Evolutionary conservation across 2,329 filamentous ascomycete species (phyloP).

Genomic region (Penicillium vulpinum): DNA sequence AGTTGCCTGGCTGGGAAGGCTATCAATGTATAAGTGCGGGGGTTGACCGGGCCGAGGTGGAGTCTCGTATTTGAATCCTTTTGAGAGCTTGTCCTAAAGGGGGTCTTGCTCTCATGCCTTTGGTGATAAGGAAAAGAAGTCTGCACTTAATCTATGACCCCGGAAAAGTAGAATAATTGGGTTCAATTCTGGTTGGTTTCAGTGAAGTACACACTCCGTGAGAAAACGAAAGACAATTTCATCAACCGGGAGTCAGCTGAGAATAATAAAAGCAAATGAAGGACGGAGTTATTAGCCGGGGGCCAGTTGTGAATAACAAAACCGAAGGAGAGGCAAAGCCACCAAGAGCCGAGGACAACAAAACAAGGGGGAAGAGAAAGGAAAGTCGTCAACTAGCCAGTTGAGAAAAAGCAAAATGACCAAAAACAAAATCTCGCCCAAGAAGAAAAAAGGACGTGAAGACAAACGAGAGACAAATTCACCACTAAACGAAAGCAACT

Average conservation of each 20-base stretch:
- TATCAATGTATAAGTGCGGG: constrained; percentile 6
- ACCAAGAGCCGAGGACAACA: neutral
- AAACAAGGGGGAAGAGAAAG: neutral
- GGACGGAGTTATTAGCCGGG: neutral
- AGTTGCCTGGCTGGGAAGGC: neutral
- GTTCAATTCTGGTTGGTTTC: neutral
- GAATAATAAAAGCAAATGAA: neutral
- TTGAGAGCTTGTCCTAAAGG: neutral
- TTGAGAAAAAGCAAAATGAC: neutral
- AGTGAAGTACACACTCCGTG: neutral
- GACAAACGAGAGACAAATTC: neutral
- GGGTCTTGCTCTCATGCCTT: too few species aligned
- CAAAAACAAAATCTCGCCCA: neutral
- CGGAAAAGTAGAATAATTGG: neutral
- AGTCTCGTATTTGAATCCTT: neutral
- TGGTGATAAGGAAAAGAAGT: neutral
- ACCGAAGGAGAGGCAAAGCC: neutral
- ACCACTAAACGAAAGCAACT: neutral
- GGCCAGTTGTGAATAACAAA: neutral
- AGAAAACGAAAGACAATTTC: neutral
- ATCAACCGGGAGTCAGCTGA: neutral
- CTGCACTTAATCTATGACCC: neutral
- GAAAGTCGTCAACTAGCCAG: neutral
- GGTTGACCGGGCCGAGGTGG: neutral
- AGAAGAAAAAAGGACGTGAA: neutral